Percentiles rank a stretch among this genome's conserved stretches.
Evolutionary conservation across 768 basidiomycete species (phyloP).

Genomic region (Psilocybe tampanensis): DNA sequence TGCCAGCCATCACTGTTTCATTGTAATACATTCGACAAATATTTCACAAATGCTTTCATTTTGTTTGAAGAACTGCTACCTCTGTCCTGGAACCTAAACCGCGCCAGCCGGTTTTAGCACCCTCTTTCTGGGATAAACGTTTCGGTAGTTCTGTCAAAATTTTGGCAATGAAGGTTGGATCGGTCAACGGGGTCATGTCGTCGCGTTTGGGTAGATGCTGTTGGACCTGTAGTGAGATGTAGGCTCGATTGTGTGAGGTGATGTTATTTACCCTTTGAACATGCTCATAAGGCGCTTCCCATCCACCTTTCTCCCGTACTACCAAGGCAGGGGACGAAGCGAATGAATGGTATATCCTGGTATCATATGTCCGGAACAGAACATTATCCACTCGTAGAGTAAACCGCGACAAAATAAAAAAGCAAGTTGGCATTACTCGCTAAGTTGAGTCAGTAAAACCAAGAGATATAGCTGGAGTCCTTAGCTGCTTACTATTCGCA

Average conservation of each 20-base stretch:
- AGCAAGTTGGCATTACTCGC: constrained; percentile 96
- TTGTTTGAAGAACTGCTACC: constrained; percentile 41
- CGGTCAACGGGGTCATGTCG: constrained; percentile 88
- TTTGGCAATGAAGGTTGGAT: constrained; percentile 80
- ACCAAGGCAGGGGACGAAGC: constrained; percentile 58
- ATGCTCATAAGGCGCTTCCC: constrained; percentile 87
- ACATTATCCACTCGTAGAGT: constrained; percentile 96
- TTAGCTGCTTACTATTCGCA: constrained; percentile 74
- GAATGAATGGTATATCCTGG: constrained; percentile 88
- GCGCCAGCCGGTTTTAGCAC: constrained; percentile 83
- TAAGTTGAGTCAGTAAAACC: constrained; percentile 31
- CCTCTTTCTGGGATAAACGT: constrained; percentile 57
- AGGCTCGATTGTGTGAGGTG: neutral
- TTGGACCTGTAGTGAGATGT: constrained; percentile 1
- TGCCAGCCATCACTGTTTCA: constrained; percentile 23
- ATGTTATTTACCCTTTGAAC: constrained; percentile 65
- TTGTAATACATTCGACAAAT: constrained; percentile 9
- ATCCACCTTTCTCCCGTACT: constrained; percentile 82
- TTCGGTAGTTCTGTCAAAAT: constrained; percentile 64
- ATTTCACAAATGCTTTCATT: too few relatives aligned
- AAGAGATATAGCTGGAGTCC: neutral
- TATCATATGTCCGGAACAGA: constrained; percentile 88
- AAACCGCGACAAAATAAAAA: constrained; percentile 89
- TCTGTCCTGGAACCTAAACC: constrained; percentile 72
- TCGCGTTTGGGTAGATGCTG: constrained; percentile 72